Conservation (phyloP, 306 rosid genomes). For the Prunus mume region DNA sequence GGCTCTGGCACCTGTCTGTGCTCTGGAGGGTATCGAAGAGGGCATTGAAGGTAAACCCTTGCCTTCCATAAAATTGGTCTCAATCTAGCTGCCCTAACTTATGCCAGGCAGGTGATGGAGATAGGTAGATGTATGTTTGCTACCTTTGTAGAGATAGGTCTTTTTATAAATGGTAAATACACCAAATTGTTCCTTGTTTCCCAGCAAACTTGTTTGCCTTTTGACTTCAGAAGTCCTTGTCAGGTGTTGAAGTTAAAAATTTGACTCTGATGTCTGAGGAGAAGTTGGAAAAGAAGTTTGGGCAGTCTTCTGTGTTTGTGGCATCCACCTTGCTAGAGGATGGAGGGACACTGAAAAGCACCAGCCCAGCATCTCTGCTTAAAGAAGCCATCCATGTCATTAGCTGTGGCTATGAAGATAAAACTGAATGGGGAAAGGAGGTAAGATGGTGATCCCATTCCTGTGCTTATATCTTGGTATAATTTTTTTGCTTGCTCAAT, state of each 20-base stretch:
- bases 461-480: not conserved
- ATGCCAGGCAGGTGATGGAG: not conserved
- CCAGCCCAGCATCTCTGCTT: conserved; percentile 46
- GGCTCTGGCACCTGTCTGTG: conserved; percentile 13
- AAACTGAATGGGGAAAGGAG: conserved; percentile 91
- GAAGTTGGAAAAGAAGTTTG: conserved; percentile 57
- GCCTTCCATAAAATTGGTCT: conserved; percentile 3
- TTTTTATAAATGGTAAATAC: not conserved
- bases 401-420: conserved; percentile 71
- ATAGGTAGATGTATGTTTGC: not conserved
- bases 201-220: not conserved
- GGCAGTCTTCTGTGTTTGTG: conserved; percentile 63
- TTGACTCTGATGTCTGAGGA: conserved; percentile 20
- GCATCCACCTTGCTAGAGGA: conserved; percentile 50
- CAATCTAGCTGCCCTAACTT: not conserved
- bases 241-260: conserved; percentile 36
- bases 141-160: not conserved
- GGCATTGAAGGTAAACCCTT: conserved; percentile 32
- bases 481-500: not conserved
- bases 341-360: conserved; percentile 44
- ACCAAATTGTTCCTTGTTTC: not conserved
- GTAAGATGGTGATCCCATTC: conserved; percentile 26
- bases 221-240: conserved; percentile 15
- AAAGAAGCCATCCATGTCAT: conserved; percentile 78
- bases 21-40: conserved; percentile 30